These are phyloP conservation scores for Paratinospora sagittata DNA, from an alignment of 164 flowering plant species.

Conservation along the genomic window DNA sequence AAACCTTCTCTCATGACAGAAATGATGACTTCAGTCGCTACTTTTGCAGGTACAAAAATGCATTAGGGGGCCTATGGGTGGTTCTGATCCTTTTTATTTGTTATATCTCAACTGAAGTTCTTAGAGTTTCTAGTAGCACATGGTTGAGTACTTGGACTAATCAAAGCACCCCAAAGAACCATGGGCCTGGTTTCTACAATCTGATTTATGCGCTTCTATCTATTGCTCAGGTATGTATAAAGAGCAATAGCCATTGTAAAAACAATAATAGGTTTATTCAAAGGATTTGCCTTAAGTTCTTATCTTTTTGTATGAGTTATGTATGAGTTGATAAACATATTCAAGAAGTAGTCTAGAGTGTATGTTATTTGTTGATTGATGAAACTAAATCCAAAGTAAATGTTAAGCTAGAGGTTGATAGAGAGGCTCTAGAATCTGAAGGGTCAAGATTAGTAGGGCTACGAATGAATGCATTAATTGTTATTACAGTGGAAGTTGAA, in stretches of 20 bases:
- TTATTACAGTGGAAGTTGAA: no score
- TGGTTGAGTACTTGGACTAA: constrained; percentile 97
- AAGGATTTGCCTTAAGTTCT: no score
- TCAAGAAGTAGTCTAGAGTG: no score
- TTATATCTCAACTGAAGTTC: constrained; percentile 62
- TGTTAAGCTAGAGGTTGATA: no score
- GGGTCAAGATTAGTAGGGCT: no score
- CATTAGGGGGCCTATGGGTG: constrained; percentile 88
- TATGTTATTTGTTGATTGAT: no score
- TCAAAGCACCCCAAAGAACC: constrained; percentile 36
- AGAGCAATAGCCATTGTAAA: not conserved
- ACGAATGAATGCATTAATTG: no score
- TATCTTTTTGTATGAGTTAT: no score
- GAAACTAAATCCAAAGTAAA: no score
- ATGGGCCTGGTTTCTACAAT: constrained; percentile 67
- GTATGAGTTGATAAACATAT: no score
- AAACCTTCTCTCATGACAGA: not conserved
- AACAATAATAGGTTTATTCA: no score
- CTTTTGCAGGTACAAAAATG: constrained; percentile 73
- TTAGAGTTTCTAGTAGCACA: constrained; percentile 87
- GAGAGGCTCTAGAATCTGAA: no score
- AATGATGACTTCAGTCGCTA: not conserved
- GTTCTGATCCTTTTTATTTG: constrained; percentile 65
- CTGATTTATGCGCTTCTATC: constrained; percentile 69
- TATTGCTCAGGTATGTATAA: constrained; percentile 61